These are phyloP conservation scores for Beta corolliflora DNA, from an alignment of 179 eudicot species.

Conservation along the genomic window DNA sequence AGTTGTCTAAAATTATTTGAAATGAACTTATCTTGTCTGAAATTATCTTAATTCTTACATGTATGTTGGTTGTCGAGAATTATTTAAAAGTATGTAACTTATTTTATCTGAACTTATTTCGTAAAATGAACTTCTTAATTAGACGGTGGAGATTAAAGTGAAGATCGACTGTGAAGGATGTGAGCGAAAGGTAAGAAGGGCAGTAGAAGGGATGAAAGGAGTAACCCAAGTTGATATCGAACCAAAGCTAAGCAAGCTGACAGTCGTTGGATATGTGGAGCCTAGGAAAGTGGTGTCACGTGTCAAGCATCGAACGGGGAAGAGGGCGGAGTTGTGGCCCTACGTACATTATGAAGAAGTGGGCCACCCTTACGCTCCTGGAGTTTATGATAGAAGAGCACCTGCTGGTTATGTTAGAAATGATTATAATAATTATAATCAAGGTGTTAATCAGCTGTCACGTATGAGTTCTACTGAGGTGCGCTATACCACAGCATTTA, in stretches of 20 bases:
- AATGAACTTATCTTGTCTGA: too few species aligned
- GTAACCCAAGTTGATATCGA: constrained; percentile 58
- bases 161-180: constrained; percentile 87
- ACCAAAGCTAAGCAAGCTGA: constrained; percentile 67
- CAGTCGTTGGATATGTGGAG: constrained; percentile 65
- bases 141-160: constrained; percentile 75
- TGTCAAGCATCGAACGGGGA: constrained; percentile 67
- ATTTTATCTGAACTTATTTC: too few species aligned
- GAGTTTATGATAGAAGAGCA: constrained; percentile 66
- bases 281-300: constrained; percentile 70
- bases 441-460: constrained; percentile 36
- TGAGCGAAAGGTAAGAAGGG: constrained; percentile 58
- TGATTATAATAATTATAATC: constrained; percentile 32
- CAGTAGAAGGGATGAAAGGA: constrained; percentile 83
- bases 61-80: too few species aligned
- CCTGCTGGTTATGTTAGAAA: constrained; percentile 70
- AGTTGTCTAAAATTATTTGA: too few species aligned
- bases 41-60: too few species aligned
- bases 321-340: constrained; percentile 70
- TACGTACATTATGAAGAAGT: constrained; percentile 78
- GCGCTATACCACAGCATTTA: constrained; percentile 72
- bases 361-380: constrained; percentile 67
- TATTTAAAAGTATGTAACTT: too few species aligned
- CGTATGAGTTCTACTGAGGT: constrained; percentile 81
- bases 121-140: constrained; percentile 6